Evolutionary conservation across 2,329 filamentous ascomycete species (phyloP).

Genomic region (Diplodia corticola): DNA sequence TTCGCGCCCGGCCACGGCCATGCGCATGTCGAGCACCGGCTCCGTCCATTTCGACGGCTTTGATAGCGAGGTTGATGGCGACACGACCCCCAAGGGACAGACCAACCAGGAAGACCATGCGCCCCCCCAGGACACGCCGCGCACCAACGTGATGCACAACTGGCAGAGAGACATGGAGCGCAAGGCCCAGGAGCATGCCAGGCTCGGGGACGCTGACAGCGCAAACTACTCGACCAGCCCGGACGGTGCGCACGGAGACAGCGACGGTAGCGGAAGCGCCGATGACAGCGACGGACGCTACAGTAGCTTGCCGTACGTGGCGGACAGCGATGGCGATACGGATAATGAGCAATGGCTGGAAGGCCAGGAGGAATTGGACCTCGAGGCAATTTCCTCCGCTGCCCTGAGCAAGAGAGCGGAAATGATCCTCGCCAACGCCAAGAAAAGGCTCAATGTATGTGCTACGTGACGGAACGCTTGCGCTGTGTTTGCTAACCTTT

Average conservation of each 20-base stretch:
- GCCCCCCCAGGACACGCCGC: constrained; percentile 2
- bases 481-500: constrained; percentile 29
- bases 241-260: constrained; percentile 8
- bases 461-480: neutral
- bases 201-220: neutral
- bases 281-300: constrained; percentile 34
- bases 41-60: constrained; percentile 5
- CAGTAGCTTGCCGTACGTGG: constrained; percentile 31
- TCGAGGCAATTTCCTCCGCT: constrained; percentile 68
- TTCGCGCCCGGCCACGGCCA: constrained; percentile 4
- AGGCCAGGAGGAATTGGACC: constrained; percentile 47
- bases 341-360: constrained; percentile 38
- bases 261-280: constrained; percentile 25
- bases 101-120: neutral
- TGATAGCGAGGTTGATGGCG: constrained; percentile 19
- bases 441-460: constrained; percentile 79
- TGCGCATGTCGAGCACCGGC: neutral
- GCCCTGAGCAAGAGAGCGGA: constrained; percentile 82
- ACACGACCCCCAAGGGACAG: constrained; percentile 19
- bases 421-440: constrained; percentile 88
- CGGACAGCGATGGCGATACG: constrained; percentile 36
- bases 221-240: neutral
- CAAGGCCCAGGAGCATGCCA: neutral
- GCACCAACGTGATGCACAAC: constrained; percentile 19
- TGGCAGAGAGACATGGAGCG: constrained; percentile 20